phyloP scores from a whole-genome alignment of 75 land plant genomes.

The Picea glauca region DNA sequence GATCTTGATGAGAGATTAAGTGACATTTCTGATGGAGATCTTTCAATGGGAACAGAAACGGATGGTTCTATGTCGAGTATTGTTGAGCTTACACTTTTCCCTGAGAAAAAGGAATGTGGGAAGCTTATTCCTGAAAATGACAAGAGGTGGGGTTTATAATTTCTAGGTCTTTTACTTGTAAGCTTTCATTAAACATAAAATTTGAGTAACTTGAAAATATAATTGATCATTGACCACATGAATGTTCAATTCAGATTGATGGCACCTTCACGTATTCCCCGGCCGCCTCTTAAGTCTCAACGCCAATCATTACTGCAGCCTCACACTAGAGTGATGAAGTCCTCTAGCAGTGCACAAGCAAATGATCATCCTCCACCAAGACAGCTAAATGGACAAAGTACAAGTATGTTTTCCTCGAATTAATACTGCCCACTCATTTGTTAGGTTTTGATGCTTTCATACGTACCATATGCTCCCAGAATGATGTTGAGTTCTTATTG shows the following conservation, averaged over 20 bases:
- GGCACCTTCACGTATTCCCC: slow-evolving; percentile 10
- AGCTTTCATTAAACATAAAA: background rate
- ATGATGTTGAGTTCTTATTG: background rate
- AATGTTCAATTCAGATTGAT: slow-evolving; percentile 5
- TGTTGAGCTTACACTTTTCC: slow-evolving; percentile 52
- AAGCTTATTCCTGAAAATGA: slow-evolving; percentile 1
- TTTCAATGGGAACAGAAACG: slow-evolving; percentile 66
- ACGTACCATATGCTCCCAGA: background rate
- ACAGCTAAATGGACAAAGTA: background rate
- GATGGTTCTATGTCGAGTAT: slow-evolving; percentile 53
- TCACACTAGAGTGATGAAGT: background rate
- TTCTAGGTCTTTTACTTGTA: background rate
- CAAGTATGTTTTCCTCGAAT: background rate
- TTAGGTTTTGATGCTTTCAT: background rate
- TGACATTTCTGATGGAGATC: slow-evolving; percentile 63
- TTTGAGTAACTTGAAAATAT: background rate
- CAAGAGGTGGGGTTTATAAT: background rate
- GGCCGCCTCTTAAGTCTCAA: slow-evolving; percentile 6
- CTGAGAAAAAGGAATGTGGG: slow-evolving; percentile 33
- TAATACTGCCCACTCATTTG: background rate
- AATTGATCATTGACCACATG: background rate
- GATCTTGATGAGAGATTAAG: slow-evolving; percentile 67
- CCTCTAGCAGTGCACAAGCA: background rate
- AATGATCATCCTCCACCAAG: background rate
- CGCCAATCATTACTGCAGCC: background rate